These are phyloP conservation scores for Solanum piurae DNA, from an alignment of 257 asterid genomes.

Conservation along the genomic window DNA sequence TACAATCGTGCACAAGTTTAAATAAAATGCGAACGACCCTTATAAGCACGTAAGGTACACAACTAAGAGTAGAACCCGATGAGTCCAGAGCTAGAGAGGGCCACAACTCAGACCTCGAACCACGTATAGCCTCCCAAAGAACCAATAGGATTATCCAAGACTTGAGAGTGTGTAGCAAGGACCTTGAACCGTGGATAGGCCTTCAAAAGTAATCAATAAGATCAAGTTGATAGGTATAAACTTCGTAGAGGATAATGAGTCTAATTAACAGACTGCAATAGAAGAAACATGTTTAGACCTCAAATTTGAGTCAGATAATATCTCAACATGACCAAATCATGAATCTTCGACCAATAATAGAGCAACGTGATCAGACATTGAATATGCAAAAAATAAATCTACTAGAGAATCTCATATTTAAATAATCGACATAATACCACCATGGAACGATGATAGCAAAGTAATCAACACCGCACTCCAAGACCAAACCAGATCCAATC, in stretches of 20 bases:
- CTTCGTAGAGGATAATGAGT: background rate
- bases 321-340: no score
- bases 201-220: background rate
- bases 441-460: no score
- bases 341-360: no score
- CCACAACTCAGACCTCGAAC: background rate
- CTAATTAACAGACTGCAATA: background rate
- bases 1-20: background rate
- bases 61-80: background rate
- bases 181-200: background rate
- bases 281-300: background rate
- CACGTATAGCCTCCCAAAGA: background rate
- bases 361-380: no score
- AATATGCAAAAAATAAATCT: no score
- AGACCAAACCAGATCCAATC: background rate
- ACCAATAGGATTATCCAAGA: background rate
- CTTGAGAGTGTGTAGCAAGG: background rate
- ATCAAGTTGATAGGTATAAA: background rate
- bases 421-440: no score
- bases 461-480: background rate
- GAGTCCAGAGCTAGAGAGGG: background rate
- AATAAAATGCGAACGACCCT: background rate
- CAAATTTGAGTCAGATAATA: no score
- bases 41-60: background rate
- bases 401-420: no score